These are phyloP conservation scores for Coelastrella sp. DNA, from an alignment of 139 green algal species.

Conservation along the genomic window DNA sequence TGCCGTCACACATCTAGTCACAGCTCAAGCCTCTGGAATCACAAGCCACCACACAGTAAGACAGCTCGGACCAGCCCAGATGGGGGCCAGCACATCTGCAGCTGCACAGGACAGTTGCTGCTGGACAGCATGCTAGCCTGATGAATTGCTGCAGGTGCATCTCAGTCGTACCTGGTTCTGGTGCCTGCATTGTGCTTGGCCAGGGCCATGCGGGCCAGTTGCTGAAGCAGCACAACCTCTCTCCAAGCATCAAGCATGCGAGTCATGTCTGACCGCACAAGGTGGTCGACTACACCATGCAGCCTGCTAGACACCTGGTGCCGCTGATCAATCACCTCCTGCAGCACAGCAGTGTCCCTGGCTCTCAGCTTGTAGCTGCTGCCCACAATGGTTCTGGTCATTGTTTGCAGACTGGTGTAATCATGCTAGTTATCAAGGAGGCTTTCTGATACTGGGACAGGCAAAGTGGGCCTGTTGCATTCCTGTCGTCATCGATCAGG, in stretches of 20 bases:
- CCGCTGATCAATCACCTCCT: constrained; percentile 42
- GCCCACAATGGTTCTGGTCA: too few relatives aligned
- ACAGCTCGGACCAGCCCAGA: too few relatives aligned
- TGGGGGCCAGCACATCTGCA: too few relatives aligned
- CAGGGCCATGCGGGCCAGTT: not conserved
- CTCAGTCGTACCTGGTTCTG: not conserved
- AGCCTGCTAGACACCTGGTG: constrained; percentile 7
- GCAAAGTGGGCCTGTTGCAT: too few relatives aligned
- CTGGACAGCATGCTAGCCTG: not conserved
- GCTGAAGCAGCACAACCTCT: constrained; percentile 4
- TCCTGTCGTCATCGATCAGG: too few relatives aligned
- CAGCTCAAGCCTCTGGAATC: not conserved
- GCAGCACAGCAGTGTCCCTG: not conserved
- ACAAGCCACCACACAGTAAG: too few relatives aligned
- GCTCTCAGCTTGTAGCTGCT: too few relatives aligned
- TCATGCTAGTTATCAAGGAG: too few relatives aligned
- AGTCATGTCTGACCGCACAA: not conserved
- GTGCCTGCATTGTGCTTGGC: not conserved
- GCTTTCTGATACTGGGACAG: too few relatives aligned
- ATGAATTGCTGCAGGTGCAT: not conserved
- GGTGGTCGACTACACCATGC: not conserved
- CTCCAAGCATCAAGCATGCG: not conserved
- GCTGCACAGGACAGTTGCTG: too few relatives aligned
- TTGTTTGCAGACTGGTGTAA: too few relatives aligned
- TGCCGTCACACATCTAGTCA: not conserved